Evolutionary conservation across 177 flowering plant genomes (phyloP).

Genomic region (Vitis hybrid): DNA sequence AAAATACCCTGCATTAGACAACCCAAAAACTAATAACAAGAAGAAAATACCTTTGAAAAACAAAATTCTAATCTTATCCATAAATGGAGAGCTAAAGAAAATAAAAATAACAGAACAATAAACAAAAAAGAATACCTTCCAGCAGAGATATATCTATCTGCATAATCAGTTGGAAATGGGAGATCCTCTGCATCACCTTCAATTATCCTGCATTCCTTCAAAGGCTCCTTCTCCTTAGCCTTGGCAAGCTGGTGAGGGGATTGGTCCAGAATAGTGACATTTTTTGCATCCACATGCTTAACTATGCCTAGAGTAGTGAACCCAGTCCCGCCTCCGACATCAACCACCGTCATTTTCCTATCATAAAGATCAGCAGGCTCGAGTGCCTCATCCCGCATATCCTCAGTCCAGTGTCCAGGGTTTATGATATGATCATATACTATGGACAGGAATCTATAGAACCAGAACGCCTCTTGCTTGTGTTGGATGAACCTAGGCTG

Average conservation of each 20-base stretch:
- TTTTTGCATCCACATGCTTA: constrained; percentile 91
- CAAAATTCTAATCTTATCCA: no score
- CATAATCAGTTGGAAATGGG: constrained; percentile 79
- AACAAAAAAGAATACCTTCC: constrained; percentile 52
- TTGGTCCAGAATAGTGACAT: constrained; percentile 87
- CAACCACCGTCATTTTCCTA: constrained; percentile 70
- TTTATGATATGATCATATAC: constrained; percentile 83
- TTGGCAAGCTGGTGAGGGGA: constrained; percentile 96
- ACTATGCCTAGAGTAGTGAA: constrained; percentile 94
- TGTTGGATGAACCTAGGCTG: constrained; percentile 95
- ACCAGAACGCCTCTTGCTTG: constrained; percentile 97
- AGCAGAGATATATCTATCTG: constrained; percentile 87
- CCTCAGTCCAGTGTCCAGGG: constrained; percentile 97
- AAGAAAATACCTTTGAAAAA: no score
- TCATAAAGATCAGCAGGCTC: constrained; percentile 79
- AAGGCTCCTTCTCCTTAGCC: constrained; percentile 80
- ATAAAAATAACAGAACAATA: neutral
- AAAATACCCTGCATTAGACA: no score
- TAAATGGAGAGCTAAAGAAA: neutral
- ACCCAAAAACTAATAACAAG: no score
- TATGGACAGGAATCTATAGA: constrained; percentile 86
- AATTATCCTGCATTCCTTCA: constrained; percentile 77
- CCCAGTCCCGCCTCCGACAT: constrained; percentile 98
- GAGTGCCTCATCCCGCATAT: constrained; percentile 95
- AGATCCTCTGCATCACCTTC: constrained; percentile 94